Conservation (phyloP, 371 early-diverging fungal species). For the Mortierella sp. region DNA sequence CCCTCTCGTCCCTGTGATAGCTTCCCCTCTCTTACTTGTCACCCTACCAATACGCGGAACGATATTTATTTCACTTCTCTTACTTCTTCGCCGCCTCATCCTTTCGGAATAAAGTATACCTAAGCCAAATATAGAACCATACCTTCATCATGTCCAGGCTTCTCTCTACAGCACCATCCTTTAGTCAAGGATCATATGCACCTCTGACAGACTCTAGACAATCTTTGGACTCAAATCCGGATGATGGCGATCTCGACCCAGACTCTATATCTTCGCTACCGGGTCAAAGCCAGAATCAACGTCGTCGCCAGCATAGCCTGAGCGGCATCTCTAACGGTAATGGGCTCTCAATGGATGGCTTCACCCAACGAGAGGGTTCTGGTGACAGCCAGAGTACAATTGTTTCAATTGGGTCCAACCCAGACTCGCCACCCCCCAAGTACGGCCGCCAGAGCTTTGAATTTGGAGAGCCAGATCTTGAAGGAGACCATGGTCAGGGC, state of each 20-base stretch:
- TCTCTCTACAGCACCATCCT: constrained; percentile 45
- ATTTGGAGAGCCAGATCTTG: constrained; percentile 29
- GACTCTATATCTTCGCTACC: constrained; percentile 21
- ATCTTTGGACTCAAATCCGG: constrained; percentile 26
- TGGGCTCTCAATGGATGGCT: background rate
- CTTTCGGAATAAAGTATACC: background rate
- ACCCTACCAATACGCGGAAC: background rate
- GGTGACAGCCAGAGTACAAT: constrained; percentile 33
- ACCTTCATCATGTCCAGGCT: constrained; percentile 41
- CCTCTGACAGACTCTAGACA: constrained; percentile 35
- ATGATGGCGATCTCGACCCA: constrained; percentile 44
- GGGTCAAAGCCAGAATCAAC: background rate
- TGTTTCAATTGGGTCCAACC: constrained; percentile 17
- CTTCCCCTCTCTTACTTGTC: constrained; percentile 4
- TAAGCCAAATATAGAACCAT: background rate
- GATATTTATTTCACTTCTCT: background rate
- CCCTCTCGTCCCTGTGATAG: background rate
- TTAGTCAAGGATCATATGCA: constrained; percentile 38
- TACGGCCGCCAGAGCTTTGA: constrained; percentile 38
- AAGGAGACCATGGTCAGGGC: constrained; percentile 2
- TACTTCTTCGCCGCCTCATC: background rate
- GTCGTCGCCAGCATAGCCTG: constrained; percentile 4
- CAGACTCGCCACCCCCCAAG: constrained; percentile 25
- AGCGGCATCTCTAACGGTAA: background rate
- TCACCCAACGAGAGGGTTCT: constrained; percentile 9